Base-by-base conservation (phyloP, 1,139 yeast species). In the Geotrichum histeridarum region DNA sequence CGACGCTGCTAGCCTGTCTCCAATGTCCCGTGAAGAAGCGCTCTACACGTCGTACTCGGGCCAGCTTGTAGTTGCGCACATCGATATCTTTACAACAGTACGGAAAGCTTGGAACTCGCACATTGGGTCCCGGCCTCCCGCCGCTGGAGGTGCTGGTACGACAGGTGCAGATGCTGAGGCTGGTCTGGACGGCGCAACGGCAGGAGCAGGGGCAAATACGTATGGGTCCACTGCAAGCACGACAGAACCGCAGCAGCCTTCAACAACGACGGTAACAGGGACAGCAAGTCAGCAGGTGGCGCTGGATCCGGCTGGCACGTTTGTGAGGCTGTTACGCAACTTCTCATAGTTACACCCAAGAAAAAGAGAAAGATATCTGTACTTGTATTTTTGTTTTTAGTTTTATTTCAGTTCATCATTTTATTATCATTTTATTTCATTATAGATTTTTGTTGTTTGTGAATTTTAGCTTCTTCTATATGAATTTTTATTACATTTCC, bases 41-140 rank as follows among this genome's bases (percentile, higher is more conserved):
- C n/a, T n/a, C 38, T 35, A 18, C 42, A 12, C 35, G 5, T 32
- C 60, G 35, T 60, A 61, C 53, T 59, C 66, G 8, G 65, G 67
- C 37, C 61, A 60, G 43, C 44, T 60, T 42, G 54, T 62, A 17
- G 63, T 64, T 5, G 55, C 60, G 12, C 59, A 59, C 51, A 58
- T 63, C 18, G 33, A 55, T 8, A 51, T 63, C 2, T 44, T 54
- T 9, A 27, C 15, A 14, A 47, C 50, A 2, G n/a, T 47, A n/a
- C n/a, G 15, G 12, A 35, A 30, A 5, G 50, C 50, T 2, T 47
- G 50, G 50, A 37, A 14, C 17, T 33, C 50, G 22, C 50, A 47
- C 27, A 6, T 47, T 8, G 31, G 14, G 7, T 37, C 43, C 4
- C 27, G 27, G 27, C 27, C 27, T 8, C 2, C 17, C 17, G 39